Evolutionary conservation across 139 green algal genomes (phyloP).

Genomic region (Chlamydomonas schloesseri): DNA sequence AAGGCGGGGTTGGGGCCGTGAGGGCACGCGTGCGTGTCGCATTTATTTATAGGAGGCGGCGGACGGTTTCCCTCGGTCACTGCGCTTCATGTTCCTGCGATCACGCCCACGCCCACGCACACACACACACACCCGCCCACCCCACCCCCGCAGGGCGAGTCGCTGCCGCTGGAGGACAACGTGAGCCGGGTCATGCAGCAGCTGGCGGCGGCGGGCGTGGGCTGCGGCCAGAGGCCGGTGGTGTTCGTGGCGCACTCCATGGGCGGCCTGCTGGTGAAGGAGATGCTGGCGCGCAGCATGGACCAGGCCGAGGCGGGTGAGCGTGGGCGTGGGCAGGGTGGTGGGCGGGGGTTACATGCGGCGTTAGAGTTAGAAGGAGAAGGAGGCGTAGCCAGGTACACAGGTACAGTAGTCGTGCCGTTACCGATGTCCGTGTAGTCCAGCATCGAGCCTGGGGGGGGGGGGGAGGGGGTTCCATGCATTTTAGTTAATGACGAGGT

Average conservation of each 20-base stretch:
- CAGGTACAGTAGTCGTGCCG: too few species aligned
- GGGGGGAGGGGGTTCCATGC: too few species aligned
- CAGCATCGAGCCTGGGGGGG: too few species aligned
- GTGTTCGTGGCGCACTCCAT: slow-evolving; percentile 91
- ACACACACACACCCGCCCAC: not conserved
- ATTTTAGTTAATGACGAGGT: too few species aligned
- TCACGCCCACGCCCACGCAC: too few species aligned
- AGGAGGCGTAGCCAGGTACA: too few species aligned
- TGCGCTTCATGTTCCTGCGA: too few species aligned
- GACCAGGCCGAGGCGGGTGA: slow-evolving; percentile 7
- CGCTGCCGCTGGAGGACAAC: slow-evolving; percentile 75
- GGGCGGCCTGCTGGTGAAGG: slow-evolving; percentile 91
- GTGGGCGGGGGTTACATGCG: not conserved
- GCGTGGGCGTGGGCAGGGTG: not conserved
- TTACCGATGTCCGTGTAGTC: too few species aligned
- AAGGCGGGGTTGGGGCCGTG: too few species aligned
- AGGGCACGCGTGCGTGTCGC: too few species aligned
- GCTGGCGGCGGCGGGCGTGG: slow-evolving; percentile 84
- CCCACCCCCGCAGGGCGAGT: slow-evolving; percentile 74
- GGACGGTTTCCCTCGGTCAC: too few species aligned
- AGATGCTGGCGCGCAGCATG: slow-evolving; percentile 67
- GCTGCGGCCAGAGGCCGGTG: slow-evolving; percentile 70
- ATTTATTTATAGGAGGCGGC: too few species aligned
- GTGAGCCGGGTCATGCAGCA: slow-evolving; percentile 74
- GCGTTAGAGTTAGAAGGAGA: not conserved